Base-by-base conservation (phyloP, 257 asterid genomes). In the Ocimum tenuiflorum region DNA sequence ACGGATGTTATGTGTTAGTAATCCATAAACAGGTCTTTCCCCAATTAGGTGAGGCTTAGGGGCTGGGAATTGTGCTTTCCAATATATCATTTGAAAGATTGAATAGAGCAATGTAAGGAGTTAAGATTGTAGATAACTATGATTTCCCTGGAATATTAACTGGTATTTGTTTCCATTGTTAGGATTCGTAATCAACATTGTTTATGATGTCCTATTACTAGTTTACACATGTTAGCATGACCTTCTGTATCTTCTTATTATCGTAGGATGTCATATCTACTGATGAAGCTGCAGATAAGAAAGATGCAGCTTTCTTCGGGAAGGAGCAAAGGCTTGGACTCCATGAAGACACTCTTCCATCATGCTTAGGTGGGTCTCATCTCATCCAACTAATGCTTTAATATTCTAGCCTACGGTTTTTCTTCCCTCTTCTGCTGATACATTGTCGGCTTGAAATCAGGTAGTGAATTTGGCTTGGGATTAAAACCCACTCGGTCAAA, bases 281-380 rank as follows among this genome's bases (percentile, higher is more conserved):
- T 58, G 9, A 73, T 22, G 35, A 75, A 42, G 48, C 19, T 19
- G 58, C 38, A 1, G 73, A 72, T 39, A 64, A 76, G 68, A 77
- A 60, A 62, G 69, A 57, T 31, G 56, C 61, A 48, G 23, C 75
- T 67, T 65, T 66, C 53, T 47, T 57, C 54, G 54, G 56, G 12
- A 48, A 68, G 62, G 65, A 48, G 51, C 75, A 65, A 64, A 70
- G 68, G 18, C 72, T 63, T 68, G 72, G 61, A 10, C 77, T 67
- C 60, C 45, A 48, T 12, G 79, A 74, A 43, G 86, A 70, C 50
- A 41, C 50, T 75, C 33, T 39, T 54, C 47, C 67, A 46, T 65
- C 84, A 27, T 70, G 76, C 69, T 60, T 80, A 77, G 85, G 89
- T 86, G 53, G 70, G 59, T 69, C 67, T 67, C 50, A 45, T 68